These are phyloP conservation scores for Lachnellula cervina DNA, from an alignment of 2,329 filamentous ascomycete genomes.

Conservation along the genomic window DNA sequence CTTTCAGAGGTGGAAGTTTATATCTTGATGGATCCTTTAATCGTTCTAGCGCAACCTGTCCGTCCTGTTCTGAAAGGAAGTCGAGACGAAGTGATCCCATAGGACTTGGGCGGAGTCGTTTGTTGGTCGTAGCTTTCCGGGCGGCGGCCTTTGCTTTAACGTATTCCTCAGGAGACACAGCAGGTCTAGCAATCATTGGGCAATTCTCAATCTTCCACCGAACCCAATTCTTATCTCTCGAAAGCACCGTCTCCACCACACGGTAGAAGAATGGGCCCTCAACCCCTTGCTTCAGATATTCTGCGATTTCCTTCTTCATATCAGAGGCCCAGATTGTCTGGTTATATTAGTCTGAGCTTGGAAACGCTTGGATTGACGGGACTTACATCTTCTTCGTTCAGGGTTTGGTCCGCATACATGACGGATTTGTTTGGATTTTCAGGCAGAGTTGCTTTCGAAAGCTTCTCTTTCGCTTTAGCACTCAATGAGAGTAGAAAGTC, in stretches of 20 bases:
- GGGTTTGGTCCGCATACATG: constrained; percentile 68
- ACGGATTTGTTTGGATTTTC: constrained; percentile 70
- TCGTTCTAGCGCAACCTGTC: constrained; percentile 58
- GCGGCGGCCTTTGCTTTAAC: constrained; percentile 62
- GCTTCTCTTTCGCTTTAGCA: constrained; percentile 72
- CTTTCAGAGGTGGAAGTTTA: constrained; percentile 62
- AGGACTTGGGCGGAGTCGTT: constrained; percentile 62
- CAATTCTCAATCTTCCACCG: constrained; percentile 97
- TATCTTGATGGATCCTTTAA: constrained; percentile 64
- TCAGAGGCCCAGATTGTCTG: constrained; percentile 78
- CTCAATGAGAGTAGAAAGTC: constrained; percentile 94
- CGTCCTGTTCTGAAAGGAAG: constrained; percentile 68
- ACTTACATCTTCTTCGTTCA: constrained; percentile 79
- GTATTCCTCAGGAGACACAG: constrained; percentile 66
- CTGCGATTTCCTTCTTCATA: constrained; percentile 73
- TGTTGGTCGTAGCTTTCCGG: constrained; percentile 62
- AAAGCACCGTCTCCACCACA: constrained; percentile 94
- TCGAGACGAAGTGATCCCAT: constrained; percentile 71
- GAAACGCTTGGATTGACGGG: background rate
- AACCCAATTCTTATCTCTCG: constrained; percentile 97
- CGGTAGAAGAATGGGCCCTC: constrained; percentile 93
- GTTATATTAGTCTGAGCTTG: constrained; percentile 8
- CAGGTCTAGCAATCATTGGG: constrained; percentile 73
- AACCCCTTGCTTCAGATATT: constrained; percentile 72
- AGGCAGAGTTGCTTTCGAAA: constrained; percentile 57